Evolutionary conservation across 345 rosid species (phyloP), one percentile per base, ranked within the genome.

Genomic region (Eucalyptus pauciflora): DNA sequence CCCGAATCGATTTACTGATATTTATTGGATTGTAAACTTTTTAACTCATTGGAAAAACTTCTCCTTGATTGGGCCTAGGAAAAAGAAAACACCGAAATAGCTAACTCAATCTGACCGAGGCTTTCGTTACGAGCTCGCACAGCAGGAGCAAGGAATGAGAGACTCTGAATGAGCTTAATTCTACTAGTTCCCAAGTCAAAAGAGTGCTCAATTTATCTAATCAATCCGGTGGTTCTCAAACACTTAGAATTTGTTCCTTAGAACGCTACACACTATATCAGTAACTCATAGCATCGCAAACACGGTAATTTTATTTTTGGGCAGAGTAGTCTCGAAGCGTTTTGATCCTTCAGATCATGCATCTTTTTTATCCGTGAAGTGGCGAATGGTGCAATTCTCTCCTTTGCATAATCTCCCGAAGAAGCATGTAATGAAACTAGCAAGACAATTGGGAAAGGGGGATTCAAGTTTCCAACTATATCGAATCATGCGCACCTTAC

Each of bases 221-320:
- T 69, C 45, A 31, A 16, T 69, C 0, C 4, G 12, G 45, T 33
- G 80, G 80, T 33, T 31, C 43, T 16, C 45, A 8, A 33, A 69
- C 80, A 8, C 43, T 69, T 16, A 33, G 24, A 69, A 17, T 17
- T 69, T 17, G 43, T 33, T 33, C 17, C 18, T n/a, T 29, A 64
- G 37, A 62, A 62, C 16, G 69, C n/a, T 27, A 13, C n/a, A 62
- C 33, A 24, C 41, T 33, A 33, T 3, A 69, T 69, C 43, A 8
- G 45, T 69, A 33, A 69, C 80, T 69, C 24, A 17, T 31, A 31
- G 43, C 4, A 69, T 69, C 1, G 13, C 24, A 62, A 13, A 62
- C 5, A 0, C 2, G 1, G 2, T 14, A 14, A 64, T 64, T 13
- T 64, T 25, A 5, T 6, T 1, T 60, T 60, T 60, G 29, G 67